Base-by-base conservation (phyloP, 305 asterid species). In the Ilex paraguariensis region DNA sequence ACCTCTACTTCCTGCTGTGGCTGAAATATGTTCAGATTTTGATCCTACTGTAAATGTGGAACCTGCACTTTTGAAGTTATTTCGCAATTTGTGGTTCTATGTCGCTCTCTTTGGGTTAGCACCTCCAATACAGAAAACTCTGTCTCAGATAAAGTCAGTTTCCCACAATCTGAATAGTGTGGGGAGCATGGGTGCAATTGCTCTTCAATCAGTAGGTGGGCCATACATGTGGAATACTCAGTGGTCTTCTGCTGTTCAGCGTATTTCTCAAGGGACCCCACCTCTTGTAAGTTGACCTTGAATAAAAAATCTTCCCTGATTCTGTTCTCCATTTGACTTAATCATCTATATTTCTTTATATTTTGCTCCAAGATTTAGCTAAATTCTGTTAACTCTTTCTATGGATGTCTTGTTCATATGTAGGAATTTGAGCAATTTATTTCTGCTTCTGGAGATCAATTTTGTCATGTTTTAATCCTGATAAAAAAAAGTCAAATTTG, bases 231-330 rank as follows among this genome's bases (percentile, higher is more conserved):
- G 93, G 96, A 88, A 86, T 75, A 75, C 81, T 12, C 81, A 70
- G 73, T 95, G 99, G 99, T 74, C 87, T 69, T 79, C 91, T 71
- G 96, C 98, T 68, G 98, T 95, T 65, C 94, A 91, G 73, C 86
- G 92, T 69, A 91, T 91, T 66, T 95, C 98, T 71, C 99, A 95
- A 74, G 98, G 99, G 81, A 95, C 99, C 71, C 99, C 98, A 55
- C 97, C 99, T 59, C 96, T 95, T 64, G 99, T 91, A 84, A 79
- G 98, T 84, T 36, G 42, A 36, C 9, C 42, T 5, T 36, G 7
- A 8, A 36, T 36, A 36, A 36, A 36, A 36, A 36, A 36, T 8
- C 9, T 8, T 36, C 42, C 9, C 9, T 8, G 42, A 36, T 36
- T 36, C 42, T 36, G 42, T 36, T 36, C 42, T 36, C 42, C 42